Percentiles rank a stretch among this genome's conserved stretches.
These are phyloP conservation scores for Daldinia sp. DNA, from an alignment of 2,329 filamentous ascomycete genomes.

Conservation along the genomic window DNA sequence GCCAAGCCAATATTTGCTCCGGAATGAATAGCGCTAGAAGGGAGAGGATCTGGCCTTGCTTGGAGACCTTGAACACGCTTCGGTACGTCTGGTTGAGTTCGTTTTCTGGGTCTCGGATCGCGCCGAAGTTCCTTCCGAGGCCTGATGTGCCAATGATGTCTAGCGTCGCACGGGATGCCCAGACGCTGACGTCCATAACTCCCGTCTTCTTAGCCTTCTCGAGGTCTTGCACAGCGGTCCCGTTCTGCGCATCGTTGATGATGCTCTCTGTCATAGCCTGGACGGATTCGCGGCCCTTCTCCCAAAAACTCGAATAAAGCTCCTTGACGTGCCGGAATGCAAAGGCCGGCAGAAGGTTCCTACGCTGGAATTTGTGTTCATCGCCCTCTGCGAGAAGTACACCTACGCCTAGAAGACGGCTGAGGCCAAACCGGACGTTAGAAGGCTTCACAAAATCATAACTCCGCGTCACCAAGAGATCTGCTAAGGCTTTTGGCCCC, in stretches of 20 bases:
- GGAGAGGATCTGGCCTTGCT: constrained; percentile 66
- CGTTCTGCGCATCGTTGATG: constrained; percentile 52
- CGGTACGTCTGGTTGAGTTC: constrained; percentile 70
- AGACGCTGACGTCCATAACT: constrained; percentile 69
- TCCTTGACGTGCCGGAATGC: constrained; percentile 88
- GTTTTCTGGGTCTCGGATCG: constrained; percentile 71
- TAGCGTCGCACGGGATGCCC: constrained; percentile 76
- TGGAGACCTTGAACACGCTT: constrained; percentile 65
- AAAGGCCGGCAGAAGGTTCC: constrained; percentile 84
- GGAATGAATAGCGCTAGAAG: constrained; percentile 74
- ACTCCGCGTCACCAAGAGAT: constrained; percentile 75
- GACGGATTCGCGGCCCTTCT: constrained; percentile 77
- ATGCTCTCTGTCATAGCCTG: constrained; percentile 68
- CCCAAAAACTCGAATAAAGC: constrained; percentile 86
- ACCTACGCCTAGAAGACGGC: constrained; percentile 75
- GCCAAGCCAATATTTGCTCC: constrained; percentile 66
- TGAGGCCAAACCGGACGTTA: constrained; percentile 66
- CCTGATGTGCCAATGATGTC: constrained; percentile 82
- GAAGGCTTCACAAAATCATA: constrained; percentile 78
- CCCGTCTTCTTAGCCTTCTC: constrained; percentile 54
- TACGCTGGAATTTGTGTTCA: constrained; percentile 85
- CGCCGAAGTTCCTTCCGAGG: constrained; percentile 77
- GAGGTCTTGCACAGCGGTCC: constrained; percentile 33
- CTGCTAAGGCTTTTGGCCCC: constrained; percentile 73
- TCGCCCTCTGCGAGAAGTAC: constrained; percentile 89